phyloP scores from a whole-genome alignment of 768 basidiomycete genomes.

The Leccinum uliginosum region DNA sequence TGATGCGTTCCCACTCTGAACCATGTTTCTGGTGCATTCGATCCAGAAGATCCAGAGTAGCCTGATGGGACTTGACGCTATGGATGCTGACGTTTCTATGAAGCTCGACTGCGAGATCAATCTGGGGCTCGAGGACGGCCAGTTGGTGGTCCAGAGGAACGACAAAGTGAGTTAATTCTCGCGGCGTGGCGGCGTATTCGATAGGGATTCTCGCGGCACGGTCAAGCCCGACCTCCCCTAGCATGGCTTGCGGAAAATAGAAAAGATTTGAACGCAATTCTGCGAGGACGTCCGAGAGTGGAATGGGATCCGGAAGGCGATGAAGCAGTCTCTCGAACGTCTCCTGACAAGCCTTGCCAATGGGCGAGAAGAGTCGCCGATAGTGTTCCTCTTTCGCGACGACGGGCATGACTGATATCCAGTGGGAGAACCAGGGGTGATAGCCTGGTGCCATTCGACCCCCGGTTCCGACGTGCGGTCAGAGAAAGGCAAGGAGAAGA shows the following conservation, averaged over 20 bases:
- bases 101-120: conserved; percentile 80
- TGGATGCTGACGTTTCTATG: conserved; percentile 81
- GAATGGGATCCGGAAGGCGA: conserved; percentile 67
- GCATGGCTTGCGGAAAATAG: conserved; percentile 66
- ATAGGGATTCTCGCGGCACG: conserved; percentile 70
- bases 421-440: conserved; percentile 92
- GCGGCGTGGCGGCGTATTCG: conserved; percentile 44
- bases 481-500: conserved; percentile 11
- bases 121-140: conserved; percentile 73
- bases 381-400: conserved; percentile 73
- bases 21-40: conserved; percentile 57
- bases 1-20: conserved; percentile 58
- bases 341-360: conserved; percentile 29
- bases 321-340: conserved; percentile 56
- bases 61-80: conserved; percentile 73
- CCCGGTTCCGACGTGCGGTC: background rate
- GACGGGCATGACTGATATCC: conserved; percentile 48
- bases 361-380: conserved; percentile 55
- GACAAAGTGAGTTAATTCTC: conserved; percentile 69
- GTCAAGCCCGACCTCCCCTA: conserved; percentile 95
- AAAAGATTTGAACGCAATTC: conserved; percentile 58
- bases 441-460: conserved; percentile 51
- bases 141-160: conserved; percentile 81
- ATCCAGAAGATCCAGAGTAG: conserved; percentile 61
- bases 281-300: conserved; percentile 53